A percentile compares a stretch with the other conserved stretches of the same genome.
Evolutionary conservation across 306 rosid genomes (phyloP).

Genomic region (Quercus cerris): DNA sequence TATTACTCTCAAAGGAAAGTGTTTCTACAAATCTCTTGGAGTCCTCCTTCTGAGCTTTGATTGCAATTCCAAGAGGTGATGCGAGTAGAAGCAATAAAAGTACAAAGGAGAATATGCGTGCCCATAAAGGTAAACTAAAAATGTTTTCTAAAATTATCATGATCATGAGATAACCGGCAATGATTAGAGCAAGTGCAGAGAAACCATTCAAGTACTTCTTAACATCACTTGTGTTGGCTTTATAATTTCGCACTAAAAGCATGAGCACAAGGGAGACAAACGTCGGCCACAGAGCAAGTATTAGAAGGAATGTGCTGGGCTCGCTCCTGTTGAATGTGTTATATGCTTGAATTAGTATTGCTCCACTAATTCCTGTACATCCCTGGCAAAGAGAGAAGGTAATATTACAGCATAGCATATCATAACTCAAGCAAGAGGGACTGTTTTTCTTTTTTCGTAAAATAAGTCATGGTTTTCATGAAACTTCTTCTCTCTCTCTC

Average conservation of each 20-base stretch:
- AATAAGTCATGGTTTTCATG: neutral
- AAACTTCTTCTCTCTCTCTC: no score
- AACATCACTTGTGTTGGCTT: slow-evolving; percentile 31
- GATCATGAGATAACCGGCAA: slow-evolving; percentile 67
- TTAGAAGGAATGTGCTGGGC: slow-evolving; percentile 57
- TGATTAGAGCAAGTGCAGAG: slow-evolving; percentile 50
- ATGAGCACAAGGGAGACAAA: slow-evolving; percentile 40
- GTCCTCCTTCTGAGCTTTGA: slow-evolving; percentile 53
- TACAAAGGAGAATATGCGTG: slow-evolving; percentile 22
- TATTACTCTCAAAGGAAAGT: slow-evolving; percentile 3
- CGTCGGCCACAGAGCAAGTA: slow-evolving; percentile 70
- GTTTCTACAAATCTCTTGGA: neutral
- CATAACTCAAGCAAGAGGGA: neutral
- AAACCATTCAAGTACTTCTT: slow-evolving; percentile 64
- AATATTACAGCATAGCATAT: no score
- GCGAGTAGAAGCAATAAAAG: slow-evolving; percentile 52
- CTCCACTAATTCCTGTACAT: slow-evolving; percentile 55
- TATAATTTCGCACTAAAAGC: slow-evolving; percentile 60
- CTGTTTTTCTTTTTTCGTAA: no score
- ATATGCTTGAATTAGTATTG: slow-evolving; percentile 68
- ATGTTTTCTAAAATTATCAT: slow-evolving; percentile 52
- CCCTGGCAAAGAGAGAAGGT: no score
- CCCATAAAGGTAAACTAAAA: slow-evolving; percentile 48
- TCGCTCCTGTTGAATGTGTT: slow-evolving; percentile 50
- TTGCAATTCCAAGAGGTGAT: slow-evolving; percentile 63